These are phyloP conservation scores for Claviceps pazoutovae DNA, from an alignment of 2,329 filamentous ascomycete species.

Conservation along the genomic window DNA sequence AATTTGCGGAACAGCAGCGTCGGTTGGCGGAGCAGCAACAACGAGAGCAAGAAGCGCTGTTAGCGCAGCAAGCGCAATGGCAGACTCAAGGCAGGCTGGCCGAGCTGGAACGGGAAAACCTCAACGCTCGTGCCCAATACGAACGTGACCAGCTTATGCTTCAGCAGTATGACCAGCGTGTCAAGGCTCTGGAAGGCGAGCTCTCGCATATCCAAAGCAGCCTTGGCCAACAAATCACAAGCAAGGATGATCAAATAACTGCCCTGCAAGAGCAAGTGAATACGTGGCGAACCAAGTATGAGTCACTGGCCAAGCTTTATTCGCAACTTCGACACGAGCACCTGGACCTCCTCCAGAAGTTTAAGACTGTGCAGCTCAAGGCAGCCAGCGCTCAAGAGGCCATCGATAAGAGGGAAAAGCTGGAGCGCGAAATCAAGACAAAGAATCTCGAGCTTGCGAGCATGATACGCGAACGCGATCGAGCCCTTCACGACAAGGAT, in stretches of 20 bases:
- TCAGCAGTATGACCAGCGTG: slow-evolving; percentile 87
- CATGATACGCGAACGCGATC: slow-evolving; percentile 94
- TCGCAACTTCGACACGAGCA: slow-evolving; percentile 93
- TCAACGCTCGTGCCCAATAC: slow-evolving; percentile 88
- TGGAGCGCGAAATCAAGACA: slow-evolving; percentile 95
- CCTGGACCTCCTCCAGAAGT: slow-evolving; percentile 86
- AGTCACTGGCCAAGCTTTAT: slow-evolving; percentile 90
- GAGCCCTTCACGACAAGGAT: slow-evolving; percentile 87
- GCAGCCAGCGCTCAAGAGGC: slow-evolving; percentile 94
- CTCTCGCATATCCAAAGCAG: slow-evolving; percentile 70
- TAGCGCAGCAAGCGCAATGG: slow-evolving; percentile 78
- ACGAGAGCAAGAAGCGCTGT: slow-evolving; percentile 76
- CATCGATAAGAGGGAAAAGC: slow-evolving; percentile 84
- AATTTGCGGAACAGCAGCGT: slow-evolving; percentile 95
- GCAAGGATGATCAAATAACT: slow-evolving; percentile 87
- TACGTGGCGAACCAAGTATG: slow-evolving; percentile 94
- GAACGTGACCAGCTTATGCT: slow-evolving; percentile 95
- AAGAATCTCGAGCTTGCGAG: slow-evolving; percentile 98
- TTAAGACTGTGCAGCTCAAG: slow-evolving; percentile 91
- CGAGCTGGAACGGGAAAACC: slow-evolving; percentile 86
- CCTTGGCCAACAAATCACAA: slow-evolving; percentile 69
- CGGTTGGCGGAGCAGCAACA: slow-evolving; percentile 78
- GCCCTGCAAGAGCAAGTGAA: slow-evolving; percentile 94
- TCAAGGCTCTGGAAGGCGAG: slow-evolving; percentile 85
- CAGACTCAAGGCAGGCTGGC: slow-evolving; percentile 94